Evolutionary conservation across 139 green algal genomes (phyloP).

Genomic region (Chlorella vulgaris): DNA sequence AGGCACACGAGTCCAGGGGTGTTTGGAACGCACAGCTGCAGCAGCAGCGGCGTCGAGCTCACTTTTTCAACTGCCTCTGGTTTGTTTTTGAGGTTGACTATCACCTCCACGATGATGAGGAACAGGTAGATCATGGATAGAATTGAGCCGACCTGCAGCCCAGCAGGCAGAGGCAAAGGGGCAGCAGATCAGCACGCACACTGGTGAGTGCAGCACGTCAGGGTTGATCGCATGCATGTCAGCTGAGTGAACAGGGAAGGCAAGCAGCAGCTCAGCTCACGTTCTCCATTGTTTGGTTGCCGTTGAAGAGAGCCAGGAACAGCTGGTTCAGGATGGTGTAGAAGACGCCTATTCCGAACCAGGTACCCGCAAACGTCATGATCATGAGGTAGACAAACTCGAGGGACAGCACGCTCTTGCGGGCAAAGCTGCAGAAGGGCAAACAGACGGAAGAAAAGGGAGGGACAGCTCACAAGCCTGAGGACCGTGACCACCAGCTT

Average conservation of each 20-base stretch:
- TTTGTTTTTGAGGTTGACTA: constrained; percentile 46
- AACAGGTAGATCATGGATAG: constrained; percentile 49
- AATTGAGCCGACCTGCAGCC: constrained; percentile 32
- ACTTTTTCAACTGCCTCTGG: constrained; percentile 41
- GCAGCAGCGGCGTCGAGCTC: not conserved
- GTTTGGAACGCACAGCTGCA: no score
- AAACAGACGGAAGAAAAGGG: not conserved
- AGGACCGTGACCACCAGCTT: no score
- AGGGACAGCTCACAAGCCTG: not conserved
- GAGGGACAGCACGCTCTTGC: constrained; percentile 32
- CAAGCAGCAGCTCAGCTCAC: not conserved
- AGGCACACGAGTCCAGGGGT: no score
- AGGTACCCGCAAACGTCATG: constrained; percentile 36
- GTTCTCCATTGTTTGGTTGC: constrained; percentile 3
- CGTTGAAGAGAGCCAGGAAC: constrained; percentile 29
- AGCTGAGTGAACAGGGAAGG: no score
- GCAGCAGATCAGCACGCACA: no score
- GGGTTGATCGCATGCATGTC: not conserved
- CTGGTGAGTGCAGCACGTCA: no score
- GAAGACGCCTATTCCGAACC: constrained; percentile 43
- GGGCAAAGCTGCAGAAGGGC: constrained; percentile 9
- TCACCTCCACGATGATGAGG: constrained; percentile 40
- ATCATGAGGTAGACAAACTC: constrained; percentile 40
- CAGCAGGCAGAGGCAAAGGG: not conserved
- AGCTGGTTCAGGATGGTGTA: constrained; percentile 50